Evolutionary conservation across 2,329 filamentous ascomycete genomes (phyloP).

Genomic region (Aplosporella prunicola): DNA sequence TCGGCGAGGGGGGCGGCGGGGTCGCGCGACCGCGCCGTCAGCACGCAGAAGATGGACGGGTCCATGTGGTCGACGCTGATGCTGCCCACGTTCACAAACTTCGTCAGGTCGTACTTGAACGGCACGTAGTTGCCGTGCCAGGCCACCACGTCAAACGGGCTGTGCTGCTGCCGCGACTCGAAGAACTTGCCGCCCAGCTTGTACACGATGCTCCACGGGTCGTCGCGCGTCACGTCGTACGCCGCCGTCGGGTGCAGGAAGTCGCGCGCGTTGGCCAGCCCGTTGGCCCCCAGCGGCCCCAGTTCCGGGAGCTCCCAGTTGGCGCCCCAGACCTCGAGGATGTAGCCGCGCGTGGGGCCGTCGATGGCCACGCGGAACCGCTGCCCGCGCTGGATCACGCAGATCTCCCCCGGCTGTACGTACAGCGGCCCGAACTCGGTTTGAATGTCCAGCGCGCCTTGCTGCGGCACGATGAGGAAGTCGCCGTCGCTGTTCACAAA

Average conservation of each 20-base stretch:
- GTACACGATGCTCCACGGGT: slow-evolving; percentile 36
- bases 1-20: slow-evolving; percentile 55
- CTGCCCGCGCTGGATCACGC: slow-evolving; percentile 33
- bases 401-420: slow-evolving; percentile 68
- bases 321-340: slow-evolving; percentile 32
- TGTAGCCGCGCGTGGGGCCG: slow-evolving; percentile 28
- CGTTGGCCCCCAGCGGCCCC: slow-evolving; percentile 31
- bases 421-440: slow-evolving; percentile 68
- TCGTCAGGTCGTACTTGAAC: slow-evolving; percentile 71
- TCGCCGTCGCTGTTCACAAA: slow-evolving; percentile 61
- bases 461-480: slow-evolving; percentile 65
- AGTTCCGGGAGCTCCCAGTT: slow-evolving; percentile 32
- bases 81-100: slow-evolving; percentile 65
- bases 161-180: slow-evolving; percentile 55
- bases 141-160: slow-evolving; percentile 68
- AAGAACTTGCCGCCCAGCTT: slow-evolving; percentile 58
- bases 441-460: slow-evolving; percentile 63
- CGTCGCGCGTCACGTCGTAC: slow-evolving; percentile 44
- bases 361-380: slow-evolving; percentile 27
- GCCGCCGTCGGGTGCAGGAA: slow-evolving; percentile 63
- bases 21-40: slow-evolving; percentile 49
- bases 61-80: slow-evolving; percentile 71
- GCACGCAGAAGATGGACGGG: slow-evolving; percentile 64
- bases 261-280: slow-evolving; percentile 42
- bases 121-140: slow-evolving; percentile 71